These are phyloP conservation scores for Polyporus tsugae DNA, from an alignment of 1,284 basidiomycete species.

Conservation along the genomic window DNA sequence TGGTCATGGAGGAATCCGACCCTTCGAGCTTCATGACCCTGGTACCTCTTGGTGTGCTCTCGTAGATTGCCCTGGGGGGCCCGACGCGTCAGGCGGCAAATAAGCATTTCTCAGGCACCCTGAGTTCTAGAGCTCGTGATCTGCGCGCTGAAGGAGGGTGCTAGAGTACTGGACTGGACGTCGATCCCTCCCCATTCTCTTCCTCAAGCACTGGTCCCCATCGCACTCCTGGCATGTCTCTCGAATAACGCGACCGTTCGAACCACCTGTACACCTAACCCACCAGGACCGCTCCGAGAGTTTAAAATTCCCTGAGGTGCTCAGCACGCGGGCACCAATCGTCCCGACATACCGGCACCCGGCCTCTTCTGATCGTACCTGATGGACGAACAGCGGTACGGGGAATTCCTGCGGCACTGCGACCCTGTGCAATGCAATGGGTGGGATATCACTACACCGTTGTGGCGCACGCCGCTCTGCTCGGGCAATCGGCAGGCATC, in stretches of 20 bases:
- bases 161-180: no score
- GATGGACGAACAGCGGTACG: neutral
- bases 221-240: neutral
- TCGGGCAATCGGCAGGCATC: no score
- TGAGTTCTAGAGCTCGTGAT: neutral
- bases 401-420: neutral
- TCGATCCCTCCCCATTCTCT: neutral
- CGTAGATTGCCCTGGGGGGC: neutral
- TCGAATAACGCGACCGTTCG: neutral
- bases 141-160: neutral
- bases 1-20: neutral
- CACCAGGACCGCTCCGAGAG: neutral
- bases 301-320: neutral
- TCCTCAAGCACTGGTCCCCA: neutral
- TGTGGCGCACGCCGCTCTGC: neutral
- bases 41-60: neutral
- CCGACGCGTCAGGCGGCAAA: neutral
- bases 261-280: slow-evolving; percentile 6
- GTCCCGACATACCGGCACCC: neutral
- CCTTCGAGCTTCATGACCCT: neutral
- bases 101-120: slow-evolving; percentile 1
- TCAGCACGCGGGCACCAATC: neutral
- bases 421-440: neutral
- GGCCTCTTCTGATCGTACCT: slow-evolving; percentile 1
- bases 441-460: neutral